Evolutionary conservation across 1,139 yeast genomes (phyloP).

Genomic region (Pneumocystis wakefieldiae): DNA sequence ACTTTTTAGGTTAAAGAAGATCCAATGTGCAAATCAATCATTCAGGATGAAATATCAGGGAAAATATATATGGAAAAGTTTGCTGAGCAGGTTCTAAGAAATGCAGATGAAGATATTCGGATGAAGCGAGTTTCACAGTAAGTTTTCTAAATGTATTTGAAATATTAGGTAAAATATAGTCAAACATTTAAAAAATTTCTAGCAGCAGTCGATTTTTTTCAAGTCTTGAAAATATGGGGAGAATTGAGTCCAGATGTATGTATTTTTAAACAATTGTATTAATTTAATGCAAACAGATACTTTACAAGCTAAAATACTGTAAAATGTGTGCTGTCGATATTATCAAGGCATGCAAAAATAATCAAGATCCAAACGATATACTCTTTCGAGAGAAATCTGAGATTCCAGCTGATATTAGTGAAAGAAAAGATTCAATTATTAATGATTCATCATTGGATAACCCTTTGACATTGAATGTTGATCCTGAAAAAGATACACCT

Average conservation of each 20-base stretch:
- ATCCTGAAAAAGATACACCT: too few species aligned
- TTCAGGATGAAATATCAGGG: constrained; percentile 44
- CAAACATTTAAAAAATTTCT: constrained; percentile 34
- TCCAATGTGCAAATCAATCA: constrained; percentile 30
- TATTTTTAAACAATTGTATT: constrained; percentile 17
- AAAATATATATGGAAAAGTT: constrained; percentile 46
- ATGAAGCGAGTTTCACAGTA: constrained; percentile 18
- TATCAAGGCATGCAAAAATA: constrained; percentile 31
- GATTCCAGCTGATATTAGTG: background rate
- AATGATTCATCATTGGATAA: background rate
- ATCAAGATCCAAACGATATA: constrained; percentile 39
- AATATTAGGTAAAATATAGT: constrained; percentile 10
- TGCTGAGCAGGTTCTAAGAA: constrained; percentile 45
- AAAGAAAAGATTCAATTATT: background rate
- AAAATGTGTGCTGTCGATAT: constrained; percentile 47
- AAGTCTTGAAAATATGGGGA: constrained; percentile 30
- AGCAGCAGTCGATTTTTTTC: constrained; percentile 38
- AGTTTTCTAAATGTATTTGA: background rate
- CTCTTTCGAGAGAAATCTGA: constrained; percentile 2
- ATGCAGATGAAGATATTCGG: constrained; percentile 33
- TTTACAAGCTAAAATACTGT: constrained; percentile 35
- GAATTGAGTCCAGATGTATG: constrained; percentile 18
- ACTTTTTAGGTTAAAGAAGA: constrained; percentile 13
- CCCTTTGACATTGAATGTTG: background rate
- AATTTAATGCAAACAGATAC: constrained; percentile 16